These are phyloP conservation scores for Trichophyton benhamiae DNA, from an alignment of 2,329 filamentous ascomycete genomes.

Conservation along the genomic window DNA sequence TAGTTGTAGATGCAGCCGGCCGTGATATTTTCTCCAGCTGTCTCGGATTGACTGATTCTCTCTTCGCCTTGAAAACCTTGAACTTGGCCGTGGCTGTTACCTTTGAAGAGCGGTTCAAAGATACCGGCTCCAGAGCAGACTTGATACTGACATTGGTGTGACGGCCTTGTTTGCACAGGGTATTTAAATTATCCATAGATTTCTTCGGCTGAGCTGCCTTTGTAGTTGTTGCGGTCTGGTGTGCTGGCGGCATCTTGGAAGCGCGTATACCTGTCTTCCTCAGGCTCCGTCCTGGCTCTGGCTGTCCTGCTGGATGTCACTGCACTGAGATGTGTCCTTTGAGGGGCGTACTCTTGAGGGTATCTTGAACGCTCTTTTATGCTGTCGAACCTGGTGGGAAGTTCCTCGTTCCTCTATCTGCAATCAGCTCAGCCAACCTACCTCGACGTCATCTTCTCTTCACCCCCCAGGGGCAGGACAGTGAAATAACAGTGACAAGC, in stretches of 20 bases:
- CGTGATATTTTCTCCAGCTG: neutral
- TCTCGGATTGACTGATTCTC: neutral
- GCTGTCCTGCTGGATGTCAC: too few relatives aligned
- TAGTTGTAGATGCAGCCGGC: too few relatives aligned
- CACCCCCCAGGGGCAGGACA: too few relatives aligned
- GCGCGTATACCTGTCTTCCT: neutral
- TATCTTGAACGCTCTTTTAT: neutral
- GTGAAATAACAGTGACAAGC: too few relatives aligned
- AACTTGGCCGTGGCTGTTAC: neutral
- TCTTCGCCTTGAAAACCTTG: neutral
- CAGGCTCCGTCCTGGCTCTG: neutral
- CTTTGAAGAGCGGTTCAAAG: neutral
- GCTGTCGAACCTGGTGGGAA: neutral
- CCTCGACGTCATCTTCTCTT: neutral
- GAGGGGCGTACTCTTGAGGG: neutral
- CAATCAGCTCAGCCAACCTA: neutral
- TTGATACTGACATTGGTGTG: neutral
- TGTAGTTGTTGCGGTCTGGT: neutral
- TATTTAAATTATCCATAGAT: neutral
- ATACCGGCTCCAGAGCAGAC: neutral
- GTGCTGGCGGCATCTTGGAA: neutral
- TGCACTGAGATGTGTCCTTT: neutral
- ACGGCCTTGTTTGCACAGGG: neutral
- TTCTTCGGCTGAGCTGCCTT: neutral
- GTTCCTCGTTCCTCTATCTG: neutral